These are phyloP conservation scores for Pseudocercospora ulei DNA, from an alignment of 2,329 filamentous ascomycete species.

Conservation along the genomic window DNA sequence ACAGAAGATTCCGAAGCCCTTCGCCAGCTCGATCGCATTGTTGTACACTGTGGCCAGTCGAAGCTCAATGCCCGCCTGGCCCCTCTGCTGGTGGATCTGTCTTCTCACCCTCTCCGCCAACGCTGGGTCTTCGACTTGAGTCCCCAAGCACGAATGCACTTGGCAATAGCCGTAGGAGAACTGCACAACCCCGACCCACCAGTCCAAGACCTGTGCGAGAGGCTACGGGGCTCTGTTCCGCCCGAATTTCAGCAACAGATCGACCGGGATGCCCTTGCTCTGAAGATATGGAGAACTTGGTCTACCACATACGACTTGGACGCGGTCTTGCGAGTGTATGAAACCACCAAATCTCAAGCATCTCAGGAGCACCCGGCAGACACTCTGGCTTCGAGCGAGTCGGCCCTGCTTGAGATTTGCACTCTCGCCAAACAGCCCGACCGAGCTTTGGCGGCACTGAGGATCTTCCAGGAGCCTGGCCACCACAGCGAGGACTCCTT, in stretches of 20 bases:
- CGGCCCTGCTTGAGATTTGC: constrained; percentile 14
- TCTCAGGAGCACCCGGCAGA: not conserved
- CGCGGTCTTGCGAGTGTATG: not conserved
- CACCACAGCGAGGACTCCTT: constrained; percentile 5
- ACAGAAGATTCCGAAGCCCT: too few relatives aligned
- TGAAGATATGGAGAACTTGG: not conserved
- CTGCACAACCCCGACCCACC: too few relatives aligned
- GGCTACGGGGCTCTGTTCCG: not conserved
- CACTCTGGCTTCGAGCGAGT: constrained; percentile 6
- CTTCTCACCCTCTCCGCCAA: too few relatives aligned
- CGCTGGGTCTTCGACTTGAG: too few relatives aligned
- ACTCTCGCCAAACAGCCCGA: constrained; percentile 13
- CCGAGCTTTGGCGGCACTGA: constrained; percentile 11
- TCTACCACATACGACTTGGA: not conserved
- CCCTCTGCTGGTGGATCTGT: not conserved
- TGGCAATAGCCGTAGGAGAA: too few relatives aligned
- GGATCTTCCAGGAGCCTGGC: not conserved
- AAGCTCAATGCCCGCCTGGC: not conserved
- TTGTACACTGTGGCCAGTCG: too few relatives aligned
- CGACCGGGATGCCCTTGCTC: not conserved
- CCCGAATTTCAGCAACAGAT: not conserved
- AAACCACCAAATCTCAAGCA: not conserved
- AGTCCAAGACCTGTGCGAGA: too few relatives aligned
- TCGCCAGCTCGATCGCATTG: too few relatives aligned
- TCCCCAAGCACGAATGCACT: not conserved